phyloP scores from a whole-genome alignment of 371 early-diverging fungal species.

The Mucor indicus region DNA sequence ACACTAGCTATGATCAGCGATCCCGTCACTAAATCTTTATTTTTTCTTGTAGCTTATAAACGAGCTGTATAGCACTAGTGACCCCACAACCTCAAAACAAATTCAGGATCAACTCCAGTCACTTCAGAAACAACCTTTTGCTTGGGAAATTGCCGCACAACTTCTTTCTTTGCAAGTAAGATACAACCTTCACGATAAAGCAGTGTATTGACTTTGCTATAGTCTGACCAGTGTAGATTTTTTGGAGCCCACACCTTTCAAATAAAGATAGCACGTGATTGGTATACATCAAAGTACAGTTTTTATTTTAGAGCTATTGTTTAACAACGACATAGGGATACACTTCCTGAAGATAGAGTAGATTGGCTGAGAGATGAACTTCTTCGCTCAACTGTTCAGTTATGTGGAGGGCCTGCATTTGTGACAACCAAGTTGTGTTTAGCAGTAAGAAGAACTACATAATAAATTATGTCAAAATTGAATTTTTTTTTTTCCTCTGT shows the following conservation, averaged over 20 bases:
- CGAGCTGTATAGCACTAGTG: constrained; percentile 48
- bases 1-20: too few relatives aligned
- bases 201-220: background rate
- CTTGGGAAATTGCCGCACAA: constrained; percentile 76
- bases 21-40: too few relatives aligned
- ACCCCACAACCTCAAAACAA: constrained; percentile 43
- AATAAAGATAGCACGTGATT: constrained; percentile 75
- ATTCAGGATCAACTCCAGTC: constrained; percentile 69
- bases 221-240: constrained; percentile 71
- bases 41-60: constrained; percentile 18
- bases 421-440: constrained; percentile 73
- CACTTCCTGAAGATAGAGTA: constrained; percentile 58
- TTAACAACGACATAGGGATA: constrained; percentile 40
- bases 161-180: constrained; percentile 53
- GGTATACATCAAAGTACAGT: constrained; percentile 37
- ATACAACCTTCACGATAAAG: background rate
- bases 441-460: constrained; percentile 49
- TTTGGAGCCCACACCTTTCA: constrained; percentile 87
- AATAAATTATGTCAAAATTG: background rate
- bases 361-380: constrained; percentile 65
- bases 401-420: constrained; percentile 58
- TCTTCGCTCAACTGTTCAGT: constrained; percentile 57
- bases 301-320: background rate
- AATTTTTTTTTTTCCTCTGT: background rate
- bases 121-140: constrained; percentile 65